These are phyloP conservation scores for Phanerochaete carnosa DNA, from an alignment of 768 basidiomycete species.

Conservation along the genomic window DNA sequence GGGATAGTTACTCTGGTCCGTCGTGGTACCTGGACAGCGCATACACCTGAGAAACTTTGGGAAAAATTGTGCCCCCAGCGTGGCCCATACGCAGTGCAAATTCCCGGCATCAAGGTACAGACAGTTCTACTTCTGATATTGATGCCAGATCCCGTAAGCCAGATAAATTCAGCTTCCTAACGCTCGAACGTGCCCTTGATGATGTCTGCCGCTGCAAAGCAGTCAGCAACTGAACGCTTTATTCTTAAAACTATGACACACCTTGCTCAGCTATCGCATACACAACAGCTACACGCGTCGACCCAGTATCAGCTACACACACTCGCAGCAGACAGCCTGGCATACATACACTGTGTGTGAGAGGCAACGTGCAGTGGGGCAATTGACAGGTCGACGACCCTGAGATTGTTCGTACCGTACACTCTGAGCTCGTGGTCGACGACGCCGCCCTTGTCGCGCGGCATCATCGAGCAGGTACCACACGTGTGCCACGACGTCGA, in stretches of 20 bases:
- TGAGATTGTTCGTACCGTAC: constrained; percentile 37
- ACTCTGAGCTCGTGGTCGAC: constrained; percentile 25
- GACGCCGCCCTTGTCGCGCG: constrained; percentile 31
- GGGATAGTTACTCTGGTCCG: too few relatives aligned
- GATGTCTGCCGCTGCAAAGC: constrained; percentile 21
- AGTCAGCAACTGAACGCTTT: neutral
- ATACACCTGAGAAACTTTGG: too few relatives aligned
- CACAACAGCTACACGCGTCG: constrained; percentile 13
- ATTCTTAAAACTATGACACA: neutral
- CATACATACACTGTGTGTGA: constrained; percentile 29
- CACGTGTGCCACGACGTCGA: constrained; percentile 25
- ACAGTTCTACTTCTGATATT: too few relatives aligned
- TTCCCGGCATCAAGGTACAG: too few relatives aligned
- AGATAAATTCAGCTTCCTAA: too few relatives aligned
- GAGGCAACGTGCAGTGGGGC: constrained; percentile 38
- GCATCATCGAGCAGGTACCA: constrained; percentile 41
- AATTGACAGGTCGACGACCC: constrained; percentile 42
- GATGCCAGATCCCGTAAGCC: too few relatives aligned
- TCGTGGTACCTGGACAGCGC: too few relatives aligned
- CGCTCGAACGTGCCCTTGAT: constrained; percentile 20
- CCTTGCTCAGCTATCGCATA: constrained; percentile 27
- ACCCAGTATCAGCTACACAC: too few relatives aligned
- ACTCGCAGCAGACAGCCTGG: neutral
- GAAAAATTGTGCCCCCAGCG: too few relatives aligned
- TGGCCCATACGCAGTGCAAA: too few relatives aligned